Percentiles rank a stretch among this genome's conserved stretches.
Conservation (phyloP, 495 filamentous ascomycete species). For the Neurospora sp. region DNA sequence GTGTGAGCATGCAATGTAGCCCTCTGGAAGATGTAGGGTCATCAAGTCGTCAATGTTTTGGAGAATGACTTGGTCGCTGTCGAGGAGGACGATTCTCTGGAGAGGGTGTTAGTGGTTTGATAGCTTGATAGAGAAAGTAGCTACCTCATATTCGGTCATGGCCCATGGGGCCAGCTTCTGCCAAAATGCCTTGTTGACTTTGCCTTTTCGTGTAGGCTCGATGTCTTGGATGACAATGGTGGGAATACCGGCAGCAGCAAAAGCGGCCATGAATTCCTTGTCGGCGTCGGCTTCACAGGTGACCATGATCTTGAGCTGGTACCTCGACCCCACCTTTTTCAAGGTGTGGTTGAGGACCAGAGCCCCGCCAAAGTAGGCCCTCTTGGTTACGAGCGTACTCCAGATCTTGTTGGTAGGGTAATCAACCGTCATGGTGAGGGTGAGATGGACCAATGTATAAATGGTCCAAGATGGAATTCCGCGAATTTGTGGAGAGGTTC, state of each 20-base stretch:
- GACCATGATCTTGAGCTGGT: constrained; percentile 33
- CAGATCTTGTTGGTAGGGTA: constrained; percentile 24
- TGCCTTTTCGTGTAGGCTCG: constrained; percentile 28
- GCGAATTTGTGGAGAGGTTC: not conserved
- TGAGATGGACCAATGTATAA: not conserved
- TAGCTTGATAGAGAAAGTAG: not conserved
- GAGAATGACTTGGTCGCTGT: constrained; percentile 30
- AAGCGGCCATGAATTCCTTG: constrained; percentile 30
- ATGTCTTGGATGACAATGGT: constrained; percentile 31
- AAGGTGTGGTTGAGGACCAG: constrained; percentile 30
- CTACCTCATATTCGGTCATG: constrained; percentile 31
- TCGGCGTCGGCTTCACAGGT: constrained; percentile 29
- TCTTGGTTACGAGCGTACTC: constrained; percentile 31
- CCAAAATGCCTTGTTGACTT: constrained; percentile 32
- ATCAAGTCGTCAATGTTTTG: constrained; percentile 34
- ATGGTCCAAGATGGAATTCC: not conserved
- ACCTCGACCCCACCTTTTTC: constrained; percentile 22
- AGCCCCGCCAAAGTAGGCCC: constrained; percentile 28
- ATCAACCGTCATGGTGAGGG: not conserved
- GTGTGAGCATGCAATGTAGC: constrained; percentile 25
- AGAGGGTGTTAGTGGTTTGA: not conserved
- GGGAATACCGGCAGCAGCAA: constrained; percentile 27
- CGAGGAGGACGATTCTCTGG: constrained; percentile 31
- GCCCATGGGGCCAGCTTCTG: constrained; percentile 34
- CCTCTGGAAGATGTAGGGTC: constrained; percentile 24